These are phyloP conservation scores for Ceratocystis cubensis DNA, from an alignment of 2,329 filamentous ascomycete genomes.

Conservation along the genomic window DNA sequence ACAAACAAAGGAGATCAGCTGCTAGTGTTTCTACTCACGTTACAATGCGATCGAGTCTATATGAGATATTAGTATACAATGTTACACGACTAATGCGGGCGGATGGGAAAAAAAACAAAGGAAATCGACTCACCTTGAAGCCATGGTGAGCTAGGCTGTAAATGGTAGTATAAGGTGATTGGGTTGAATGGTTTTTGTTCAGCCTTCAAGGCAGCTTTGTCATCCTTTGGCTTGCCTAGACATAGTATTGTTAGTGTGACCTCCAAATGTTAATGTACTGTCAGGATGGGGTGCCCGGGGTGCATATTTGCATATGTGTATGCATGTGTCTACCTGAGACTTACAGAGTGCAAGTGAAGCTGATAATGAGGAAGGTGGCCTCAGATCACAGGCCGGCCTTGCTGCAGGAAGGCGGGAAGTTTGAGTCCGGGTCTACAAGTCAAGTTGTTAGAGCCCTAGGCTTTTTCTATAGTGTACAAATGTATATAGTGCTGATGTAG, in stretches of 20 bases:
- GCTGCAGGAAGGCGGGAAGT: background rate
- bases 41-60: constrained; percentile 70
- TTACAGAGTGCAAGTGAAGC: background rate
- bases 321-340: background rate
- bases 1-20: background rate
- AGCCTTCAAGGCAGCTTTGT: constrained; percentile 18
- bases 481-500: background rate
- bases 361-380: background rate
- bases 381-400: background rate
- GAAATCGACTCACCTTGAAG: constrained; percentile 37
- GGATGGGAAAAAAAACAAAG: background rate
- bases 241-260: background rate
- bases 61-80: constrained; percentile 13
- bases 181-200: constrained; percentile 20
- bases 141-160: constrained; percentile 36
- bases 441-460: background rate
- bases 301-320: background rate
- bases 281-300: background rate
- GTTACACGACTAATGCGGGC: background rate
- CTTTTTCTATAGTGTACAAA: no score
- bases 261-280: background rate
- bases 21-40: constrained; percentile 50
- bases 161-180: constrained; percentile 13
- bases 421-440: background rate
- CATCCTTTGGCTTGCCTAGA: constrained; percentile 19